Base-by-base conservation (phyloP, 202 grass and related monocot genomes). In the Hordeum pubiflorum region DNA sequence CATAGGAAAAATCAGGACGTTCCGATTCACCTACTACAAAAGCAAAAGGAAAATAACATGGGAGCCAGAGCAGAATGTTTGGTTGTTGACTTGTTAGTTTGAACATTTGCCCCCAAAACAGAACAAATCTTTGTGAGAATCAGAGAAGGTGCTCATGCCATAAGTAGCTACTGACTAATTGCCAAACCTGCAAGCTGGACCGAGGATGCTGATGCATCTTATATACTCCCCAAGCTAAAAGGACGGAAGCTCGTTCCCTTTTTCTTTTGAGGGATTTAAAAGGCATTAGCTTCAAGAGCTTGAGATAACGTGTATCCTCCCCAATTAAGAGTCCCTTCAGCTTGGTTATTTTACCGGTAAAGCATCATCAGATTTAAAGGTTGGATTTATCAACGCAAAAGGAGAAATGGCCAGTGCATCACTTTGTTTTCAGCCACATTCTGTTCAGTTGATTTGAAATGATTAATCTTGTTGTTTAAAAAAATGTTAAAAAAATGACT, bases 61-160 rank as follows among this genome's bases (percentile, higher is more conserved):
- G 31, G 13, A 79, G 31, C 62, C 76, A 52, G 58, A 74, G 21
- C 56, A 82, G 80, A 74, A 54, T 82, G 70, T 38, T 59, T 59
- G 44, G 21, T 74, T 63, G 31, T 75, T 82, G 41, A 63, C 70
- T 82, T 75, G 41, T 20, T 64, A 20, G 6, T 20, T 3, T 82
- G 43, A 82, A 74, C 20, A 82, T 75, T 18, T 15, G 41, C 20
- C 15, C 27, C 4, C 6, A 21, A 10, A 6, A 5, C 6, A 1
- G n/a, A 20, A 82, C 80, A 54, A 17, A 75, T 74, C 43, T 82
- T 26, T 24, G 31, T 2, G 69, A 54, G 69, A 74, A 74, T 56
- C 71, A 56, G 26, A 36, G 29, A 75, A 37, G 48, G 32, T 82
- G 40, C 70, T 29, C 58, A 27, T 39, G 43, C 41, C 58, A 75